A percentile compares a stretch with the other conserved stretches of the same genome.
These are phyloP conservation scores for Persicaria tinctoria DNA, from an alignment of 148 eudicot genomes.

Conservation along the genomic window DNA sequence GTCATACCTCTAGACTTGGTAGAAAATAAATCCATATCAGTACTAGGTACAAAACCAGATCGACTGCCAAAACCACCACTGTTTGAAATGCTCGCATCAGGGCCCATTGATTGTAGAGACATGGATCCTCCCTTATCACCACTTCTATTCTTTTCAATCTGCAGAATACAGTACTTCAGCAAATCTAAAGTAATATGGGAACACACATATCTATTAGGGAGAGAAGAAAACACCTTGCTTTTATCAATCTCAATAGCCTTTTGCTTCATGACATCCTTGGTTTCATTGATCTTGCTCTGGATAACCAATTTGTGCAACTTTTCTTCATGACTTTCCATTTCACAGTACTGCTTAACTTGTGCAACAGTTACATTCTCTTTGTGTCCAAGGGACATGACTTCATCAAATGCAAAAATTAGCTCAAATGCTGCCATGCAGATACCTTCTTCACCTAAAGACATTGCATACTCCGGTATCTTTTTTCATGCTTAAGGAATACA, in stretches of 20 bases:
- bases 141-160: constrained; percentile 70
- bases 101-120: constrained; percentile 49
- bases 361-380: constrained; percentile 89
- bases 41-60: constrained; percentile 59
- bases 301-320: constrained; percentile 86
- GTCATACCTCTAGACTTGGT: constrained; percentile 73
- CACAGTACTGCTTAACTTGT: constrained; percentile 96
- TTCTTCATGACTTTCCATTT: constrained; percentile 99
- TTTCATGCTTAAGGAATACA: constrained; percentile 36
- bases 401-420: constrained; percentile 91
- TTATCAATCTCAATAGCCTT: constrained; percentile 96
- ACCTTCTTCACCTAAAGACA: constrained; percentile 86
- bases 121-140: constrained; percentile 55
- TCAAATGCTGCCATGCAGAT: constrained; percentile 84
- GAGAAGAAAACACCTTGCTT: constrained; percentile 50
- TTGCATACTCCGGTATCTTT: constrained; percentile 86
- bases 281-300: constrained; percentile 88
- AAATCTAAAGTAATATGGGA: background rate
- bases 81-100: constrained; percentile 59
- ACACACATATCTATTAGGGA: too few species aligned
- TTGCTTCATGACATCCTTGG: constrained; percentile 95
- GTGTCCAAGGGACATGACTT: constrained; percentile 91
- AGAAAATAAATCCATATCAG: constrained; percentile 64
- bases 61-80: constrained; percentile 74
- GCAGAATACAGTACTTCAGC: constrained; percentile 10